Evolutionary conservation across 306 rosid genomes (phyloP).

Genomic region (Cucurbita ficifolia): DNA sequence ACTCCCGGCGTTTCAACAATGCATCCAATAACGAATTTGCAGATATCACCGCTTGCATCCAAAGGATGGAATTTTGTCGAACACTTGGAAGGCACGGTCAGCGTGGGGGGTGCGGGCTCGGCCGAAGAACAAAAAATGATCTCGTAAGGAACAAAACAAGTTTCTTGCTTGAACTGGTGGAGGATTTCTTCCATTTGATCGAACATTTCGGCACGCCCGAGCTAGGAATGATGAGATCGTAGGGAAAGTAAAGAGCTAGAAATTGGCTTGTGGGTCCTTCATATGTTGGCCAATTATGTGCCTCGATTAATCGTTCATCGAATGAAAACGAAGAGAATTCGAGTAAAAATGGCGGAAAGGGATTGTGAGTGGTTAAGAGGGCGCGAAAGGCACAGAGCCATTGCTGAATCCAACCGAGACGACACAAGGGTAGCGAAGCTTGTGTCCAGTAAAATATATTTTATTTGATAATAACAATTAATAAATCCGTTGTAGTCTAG

Average conservation of each 20-base stretch:
- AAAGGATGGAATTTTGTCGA: slow-evolving; percentile 35
- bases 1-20: slow-evolving; percentile 31
- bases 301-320: background rate
- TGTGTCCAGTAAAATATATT: too few relatives aligned
- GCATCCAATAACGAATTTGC: slow-evolving; percentile 47
- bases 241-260: slow-evolving; percentile 55
- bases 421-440: background rate
- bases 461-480: too few relatives aligned
- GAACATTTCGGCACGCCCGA: slow-evolving; percentile 65
- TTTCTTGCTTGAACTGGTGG: slow-evolving; percentile 30
- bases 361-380: background rate
- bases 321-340: background rate
- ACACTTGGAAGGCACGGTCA: slow-evolving; percentile 34
- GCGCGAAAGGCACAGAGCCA: background rate
- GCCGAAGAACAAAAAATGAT: slow-evolving; percentile 46
- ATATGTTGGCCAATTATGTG: background rate
- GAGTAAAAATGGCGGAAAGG: background rate
- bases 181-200: slow-evolving; percentile 56
- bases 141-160: slow-evolving; percentile 33
- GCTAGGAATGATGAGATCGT: slow-evolving; percentile 67
- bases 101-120: slow-evolving; percentile 35
- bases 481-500: too few relatives aligned
- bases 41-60: slow-evolving; percentile 37
- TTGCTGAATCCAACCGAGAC: background rate
- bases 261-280: slow-evolving; percentile 26